Conservation (phyloP, 1,284 basidiomycete genomes). For the Binderoboletus segoi region DNA sequence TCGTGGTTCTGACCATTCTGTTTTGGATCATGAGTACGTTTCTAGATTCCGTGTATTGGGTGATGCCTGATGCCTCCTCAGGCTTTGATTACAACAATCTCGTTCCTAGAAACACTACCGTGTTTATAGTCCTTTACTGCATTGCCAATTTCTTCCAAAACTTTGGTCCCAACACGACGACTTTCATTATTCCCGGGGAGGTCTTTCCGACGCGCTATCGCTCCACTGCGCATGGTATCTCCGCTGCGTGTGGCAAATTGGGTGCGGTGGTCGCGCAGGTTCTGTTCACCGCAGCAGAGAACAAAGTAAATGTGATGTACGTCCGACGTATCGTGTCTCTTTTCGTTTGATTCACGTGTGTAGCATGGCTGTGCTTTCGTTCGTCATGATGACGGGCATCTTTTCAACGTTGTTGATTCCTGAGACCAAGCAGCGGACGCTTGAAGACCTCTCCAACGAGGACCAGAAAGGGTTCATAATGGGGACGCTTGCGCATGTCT, state of each 20-base stretch:
- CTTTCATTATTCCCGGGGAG: not conserved
- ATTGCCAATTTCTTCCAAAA: not conserved
- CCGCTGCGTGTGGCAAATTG: not conserved
- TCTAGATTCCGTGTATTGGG: not conserved
- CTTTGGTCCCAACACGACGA: not conserved
- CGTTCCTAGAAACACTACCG: conserved; percentile 19
- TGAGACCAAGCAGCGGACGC: not conserved
- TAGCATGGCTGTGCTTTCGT: not conserved
- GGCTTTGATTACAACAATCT: conserved; percentile 60
- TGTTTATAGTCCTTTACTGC: too few relatives aligned
- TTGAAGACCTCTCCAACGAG: not conserved
- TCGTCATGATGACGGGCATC: not conserved
- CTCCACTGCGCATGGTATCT: not conserved
- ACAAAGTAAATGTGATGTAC: too few relatives aligned
- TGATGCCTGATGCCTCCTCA: conserved; percentile 8
- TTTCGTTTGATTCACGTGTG: not conserved
- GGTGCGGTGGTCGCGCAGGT: not conserved
- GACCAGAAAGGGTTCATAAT: not conserved
- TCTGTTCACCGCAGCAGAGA: not conserved
- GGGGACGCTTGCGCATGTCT: not conserved
- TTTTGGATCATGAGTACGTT: conserved; percentile 41
- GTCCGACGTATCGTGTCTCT: not conserved
- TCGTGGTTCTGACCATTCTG: conserved; percentile 52
- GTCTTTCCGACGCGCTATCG: not conserved
- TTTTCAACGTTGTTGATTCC: not conserved